These are phyloP conservation scores for Raphidocelis subcapitata DNA, from an alignment of 139 green algal species.

Conservation along the genomic window DNA sequence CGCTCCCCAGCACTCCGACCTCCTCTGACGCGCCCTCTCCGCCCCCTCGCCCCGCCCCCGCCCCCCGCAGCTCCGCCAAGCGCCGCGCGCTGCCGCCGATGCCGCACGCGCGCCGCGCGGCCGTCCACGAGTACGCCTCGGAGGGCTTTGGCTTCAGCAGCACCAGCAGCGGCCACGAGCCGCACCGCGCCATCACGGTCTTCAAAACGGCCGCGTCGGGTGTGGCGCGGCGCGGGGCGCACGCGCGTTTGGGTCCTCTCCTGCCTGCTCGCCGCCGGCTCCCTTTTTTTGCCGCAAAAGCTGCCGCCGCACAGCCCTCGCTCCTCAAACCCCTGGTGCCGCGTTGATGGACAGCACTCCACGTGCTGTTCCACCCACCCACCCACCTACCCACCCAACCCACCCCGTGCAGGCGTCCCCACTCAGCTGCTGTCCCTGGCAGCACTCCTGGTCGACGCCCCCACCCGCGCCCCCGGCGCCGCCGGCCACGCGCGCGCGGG, in stretches of 20 bases:
- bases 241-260: neutral
- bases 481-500: neutral
- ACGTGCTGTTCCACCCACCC: neutral
- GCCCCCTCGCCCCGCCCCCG: too few species aligned
- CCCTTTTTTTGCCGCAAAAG: neutral
- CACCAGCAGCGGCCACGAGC: conserved; percentile 43
- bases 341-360: neutral
- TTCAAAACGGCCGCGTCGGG: conserved; percentile 46
- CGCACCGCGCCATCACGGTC: conserved; percentile 43
- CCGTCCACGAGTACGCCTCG: conserved; percentile 60
- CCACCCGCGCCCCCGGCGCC: conserved; percentile 1
- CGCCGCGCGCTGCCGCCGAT: conserved; percentile 47
- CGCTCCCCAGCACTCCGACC: too few species aligned
- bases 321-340: neutral
- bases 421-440: conserved; percentile 35
- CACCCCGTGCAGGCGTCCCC: conserved; percentile 23
- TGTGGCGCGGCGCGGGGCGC: neutral
- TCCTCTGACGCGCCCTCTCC: neutral
- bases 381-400: neutral
- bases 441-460: conserved; percentile 15
- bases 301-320: neutral
- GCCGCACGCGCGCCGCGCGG: conserved; percentile 41
- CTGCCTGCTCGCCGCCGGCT: neutral
- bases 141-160: conserved; percentile 60
- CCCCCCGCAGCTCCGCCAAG: conserved; percentile 23